phyloP scores from a whole-genome alignment of 768 basidiomycete genomes.

The Sporobolomyces roseus region DNA sequence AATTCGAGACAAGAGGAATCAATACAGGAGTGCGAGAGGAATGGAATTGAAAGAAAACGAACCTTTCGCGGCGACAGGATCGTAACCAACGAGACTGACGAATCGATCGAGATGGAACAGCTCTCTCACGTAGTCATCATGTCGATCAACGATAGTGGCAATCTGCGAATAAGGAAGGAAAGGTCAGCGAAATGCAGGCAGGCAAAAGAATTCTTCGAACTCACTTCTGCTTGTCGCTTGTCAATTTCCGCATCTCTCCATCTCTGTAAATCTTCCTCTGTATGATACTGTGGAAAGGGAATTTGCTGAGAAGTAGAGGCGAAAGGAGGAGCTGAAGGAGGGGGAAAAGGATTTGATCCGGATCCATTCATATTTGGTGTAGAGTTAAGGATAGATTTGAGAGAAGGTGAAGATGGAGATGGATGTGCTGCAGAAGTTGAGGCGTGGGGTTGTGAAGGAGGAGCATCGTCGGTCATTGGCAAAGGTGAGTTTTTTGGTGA shows the following conservation, averaged over 20 bases:
- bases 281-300: neutral
- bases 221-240: constrained; percentile 33
- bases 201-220: neutral
- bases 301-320: constrained; percentile 10
- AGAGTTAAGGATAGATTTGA: neutral
- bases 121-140: constrained; percentile 65
- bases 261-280: neutral
- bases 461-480: neutral
- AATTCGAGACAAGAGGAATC: neutral
- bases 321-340: neutral
- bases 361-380: neutral
- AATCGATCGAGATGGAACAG: constrained; percentile 83
- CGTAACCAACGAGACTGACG: constrained; percentile 67
- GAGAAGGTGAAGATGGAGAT: neutral
- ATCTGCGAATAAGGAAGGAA: constrained; percentile 6
- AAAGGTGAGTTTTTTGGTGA: neutral
- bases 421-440: neutral
- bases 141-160: constrained; percentile 30
- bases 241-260: constrained; percentile 29
- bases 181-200: neutral
- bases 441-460: neutral
- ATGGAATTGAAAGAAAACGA: constrained; percentile 58
- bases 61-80: constrained; percentile 76
- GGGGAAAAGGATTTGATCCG: neutral
- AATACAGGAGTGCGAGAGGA: constrained; percentile 46